phyloP scores from a whole-genome alignment of 2,329 filamentous ascomycete genomes.

The Aureobasidium leucospermi region DNA sequence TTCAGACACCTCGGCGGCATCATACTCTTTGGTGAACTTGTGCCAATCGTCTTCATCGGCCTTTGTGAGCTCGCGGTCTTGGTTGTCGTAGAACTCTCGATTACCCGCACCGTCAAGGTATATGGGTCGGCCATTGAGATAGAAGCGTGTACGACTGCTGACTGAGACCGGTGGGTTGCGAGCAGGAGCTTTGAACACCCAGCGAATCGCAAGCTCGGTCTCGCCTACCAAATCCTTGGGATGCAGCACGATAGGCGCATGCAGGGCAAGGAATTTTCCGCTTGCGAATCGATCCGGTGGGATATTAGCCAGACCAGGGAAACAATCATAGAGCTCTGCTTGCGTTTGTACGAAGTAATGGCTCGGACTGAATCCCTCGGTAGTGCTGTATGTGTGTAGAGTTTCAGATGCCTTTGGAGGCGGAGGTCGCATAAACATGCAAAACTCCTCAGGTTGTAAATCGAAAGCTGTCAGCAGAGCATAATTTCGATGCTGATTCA shows the following conservation, averaged over 20 bases:
- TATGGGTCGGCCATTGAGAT: background rate
- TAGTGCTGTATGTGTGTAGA: constrained; percentile 8
- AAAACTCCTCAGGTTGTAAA: constrained; percentile 1
- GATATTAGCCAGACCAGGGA: background rate
- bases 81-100: background rate
- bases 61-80: background rate
- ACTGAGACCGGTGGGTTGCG: background rate
- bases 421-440: constrained; percentile 11
- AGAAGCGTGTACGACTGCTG: constrained; percentile 3
- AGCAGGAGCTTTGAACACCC: background rate
- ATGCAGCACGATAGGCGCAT: constrained; percentile 2
- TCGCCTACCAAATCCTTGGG: background rate
- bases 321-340: background rate
- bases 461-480: background rate
- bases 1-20: constrained; percentile 15
- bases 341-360: background rate
- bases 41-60: background rate
- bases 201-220: background rate
- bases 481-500: background rate
- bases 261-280: background rate
- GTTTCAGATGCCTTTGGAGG: background rate
- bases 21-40: constrained; percentile 19
- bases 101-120: background rate
- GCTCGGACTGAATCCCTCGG: background rate
- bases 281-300: background rate